A percentile compares a stretch with the other conserved stretches of the same genome.
phyloP scores from a whole-genome alignment of 148 eudicot species.

The Vaccinium darrowii region DNA sequence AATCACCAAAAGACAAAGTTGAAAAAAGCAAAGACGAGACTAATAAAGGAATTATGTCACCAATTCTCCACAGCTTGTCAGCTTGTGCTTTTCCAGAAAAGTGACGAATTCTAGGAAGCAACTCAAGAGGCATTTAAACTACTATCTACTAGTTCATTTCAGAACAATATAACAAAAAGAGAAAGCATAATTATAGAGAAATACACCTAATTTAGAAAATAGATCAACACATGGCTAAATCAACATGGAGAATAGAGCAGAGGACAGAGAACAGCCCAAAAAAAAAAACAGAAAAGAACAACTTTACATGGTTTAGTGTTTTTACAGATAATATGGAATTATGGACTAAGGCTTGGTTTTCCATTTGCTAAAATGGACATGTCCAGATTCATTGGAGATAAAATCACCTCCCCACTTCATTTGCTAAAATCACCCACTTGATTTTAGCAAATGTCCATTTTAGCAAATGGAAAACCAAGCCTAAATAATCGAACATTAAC shows the following conservation, averaged over 20 bases:
- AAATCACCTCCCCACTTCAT: too few relatives aligned
- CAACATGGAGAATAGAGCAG: neutral
- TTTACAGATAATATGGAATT: neutral
- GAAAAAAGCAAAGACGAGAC: neutral
- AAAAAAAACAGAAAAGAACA: neutral
- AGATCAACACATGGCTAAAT: neutral
- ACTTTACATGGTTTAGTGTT: neutral
- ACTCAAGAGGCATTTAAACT: too few relatives aligned
- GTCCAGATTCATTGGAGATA: too few relatives aligned
- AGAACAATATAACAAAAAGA: neutral
- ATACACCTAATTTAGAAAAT: neutral
- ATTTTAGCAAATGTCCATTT: too few relatives aligned
- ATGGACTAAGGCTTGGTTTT: too few relatives aligned
- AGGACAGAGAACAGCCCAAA: neutral
- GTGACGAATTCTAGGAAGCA: neutral
- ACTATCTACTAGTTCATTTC: neutral
- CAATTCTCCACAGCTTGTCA: neutral
- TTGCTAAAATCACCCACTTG: too few relatives aligned
- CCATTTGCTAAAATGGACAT: too few relatives aligned
- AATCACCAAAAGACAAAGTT: constrained; percentile 54
- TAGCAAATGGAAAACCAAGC: too few relatives aligned
- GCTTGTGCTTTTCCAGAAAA: neutral
- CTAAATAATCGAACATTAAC: neutral
- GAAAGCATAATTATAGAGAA: neutral
- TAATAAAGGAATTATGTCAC: neutral